Percentiles rank a stretch among this genome's conserved stretches.
Evolutionary conservation across 306 rosid genomes (phyloP).

Genomic region (Abrus pulchellus): DNA sequence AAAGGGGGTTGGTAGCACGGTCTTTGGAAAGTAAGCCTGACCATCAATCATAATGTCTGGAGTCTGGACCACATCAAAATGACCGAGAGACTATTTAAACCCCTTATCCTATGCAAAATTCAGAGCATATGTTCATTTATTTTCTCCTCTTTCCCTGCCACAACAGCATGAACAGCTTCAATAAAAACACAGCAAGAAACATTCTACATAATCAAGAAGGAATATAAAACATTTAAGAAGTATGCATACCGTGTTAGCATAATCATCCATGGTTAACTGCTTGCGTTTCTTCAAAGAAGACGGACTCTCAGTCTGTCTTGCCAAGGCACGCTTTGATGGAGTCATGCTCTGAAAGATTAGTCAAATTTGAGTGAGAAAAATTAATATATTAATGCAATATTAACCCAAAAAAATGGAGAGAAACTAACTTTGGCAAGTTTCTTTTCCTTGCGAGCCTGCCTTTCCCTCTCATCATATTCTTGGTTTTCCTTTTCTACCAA

Average conservation of each 20-base stretch:
- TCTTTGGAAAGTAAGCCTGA: constrained; percentile 23
- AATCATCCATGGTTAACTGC: constrained; percentile 89
- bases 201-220: constrained; percentile 5
- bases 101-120: constrained; percentile 3
- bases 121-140: constrained; percentile 44
- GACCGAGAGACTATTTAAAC: constrained; percentile 19
- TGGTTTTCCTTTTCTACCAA: constrained; percentile 99
- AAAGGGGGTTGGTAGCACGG: constrained; percentile 13
- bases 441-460: constrained; percentile 99
- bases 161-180: constrained; percentile 36
- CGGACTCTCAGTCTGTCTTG: constrained; percentile 86
- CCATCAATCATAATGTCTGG: constrained; percentile 19
- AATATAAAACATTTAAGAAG: not conserved
- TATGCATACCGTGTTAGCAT: constrained; percentile 65
- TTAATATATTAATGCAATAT: not conserved
- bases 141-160: constrained; percentile 94
- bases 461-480: constrained; percentile 97
- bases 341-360: constrained; percentile 73
- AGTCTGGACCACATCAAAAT: constrained; percentile 47
- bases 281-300: constrained; percentile 77
- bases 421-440: constrained; percentile 90
- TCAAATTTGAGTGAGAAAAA: constrained; percentile 19
- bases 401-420: constrained; percentile 21
- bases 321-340: constrained; percentile 85
- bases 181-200: constrained; percentile 32